Percentiles rank a stretch among this genome's conserved stretches.
These are phyloP conservation scores for Aspergillus transmontanensis DNA, from an alignment of 2,329 filamentous ascomycete genomes.

Conservation along the genomic window DNA sequence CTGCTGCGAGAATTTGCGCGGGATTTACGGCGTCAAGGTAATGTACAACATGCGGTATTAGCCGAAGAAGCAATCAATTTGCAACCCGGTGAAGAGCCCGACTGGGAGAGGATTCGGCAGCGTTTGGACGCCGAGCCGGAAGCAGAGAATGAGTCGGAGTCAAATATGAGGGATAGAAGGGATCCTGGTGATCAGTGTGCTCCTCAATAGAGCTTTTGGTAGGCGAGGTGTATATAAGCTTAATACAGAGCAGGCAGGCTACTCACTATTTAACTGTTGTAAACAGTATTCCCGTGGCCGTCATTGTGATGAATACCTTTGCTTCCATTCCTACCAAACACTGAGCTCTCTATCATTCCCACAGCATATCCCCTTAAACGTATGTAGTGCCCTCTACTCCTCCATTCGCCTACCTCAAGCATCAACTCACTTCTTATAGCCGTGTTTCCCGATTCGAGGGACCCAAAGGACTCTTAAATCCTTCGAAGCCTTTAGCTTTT, in stretches of 20 bases:
- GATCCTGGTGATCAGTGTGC: neutral
- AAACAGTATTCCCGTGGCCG: neutral
- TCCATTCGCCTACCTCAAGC: neutral
- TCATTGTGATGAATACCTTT: too few relatives aligned
- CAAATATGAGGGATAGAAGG: neutral
- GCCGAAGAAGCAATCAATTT: neutral
- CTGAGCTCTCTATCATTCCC: neutral
- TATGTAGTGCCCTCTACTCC: neutral
- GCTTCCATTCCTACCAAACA: too few relatives aligned
- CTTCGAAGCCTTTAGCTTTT: conserved; percentile 3
- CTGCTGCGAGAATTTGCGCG: neutral
- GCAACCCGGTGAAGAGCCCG: neutral
- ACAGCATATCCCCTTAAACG: neutral
- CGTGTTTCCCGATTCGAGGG: neutral
- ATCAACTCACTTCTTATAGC: neutral
- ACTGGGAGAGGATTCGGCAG: neutral
- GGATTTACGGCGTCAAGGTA: neutral
- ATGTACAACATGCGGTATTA: neutral
- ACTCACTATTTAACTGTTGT: neutral
- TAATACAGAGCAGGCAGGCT: neutral
- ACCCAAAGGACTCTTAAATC: conserved; percentile 7
- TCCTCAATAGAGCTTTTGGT: neutral
- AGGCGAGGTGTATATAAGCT: neutral
- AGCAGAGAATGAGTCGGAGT: neutral
- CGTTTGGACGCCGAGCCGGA: neutral